A percentile compares a stretch with the other conserved stretches of the same genome.
Conservation (phyloP, 1,284 basidiomycete genomes). For the Rhodotorula sp. region DNA sequence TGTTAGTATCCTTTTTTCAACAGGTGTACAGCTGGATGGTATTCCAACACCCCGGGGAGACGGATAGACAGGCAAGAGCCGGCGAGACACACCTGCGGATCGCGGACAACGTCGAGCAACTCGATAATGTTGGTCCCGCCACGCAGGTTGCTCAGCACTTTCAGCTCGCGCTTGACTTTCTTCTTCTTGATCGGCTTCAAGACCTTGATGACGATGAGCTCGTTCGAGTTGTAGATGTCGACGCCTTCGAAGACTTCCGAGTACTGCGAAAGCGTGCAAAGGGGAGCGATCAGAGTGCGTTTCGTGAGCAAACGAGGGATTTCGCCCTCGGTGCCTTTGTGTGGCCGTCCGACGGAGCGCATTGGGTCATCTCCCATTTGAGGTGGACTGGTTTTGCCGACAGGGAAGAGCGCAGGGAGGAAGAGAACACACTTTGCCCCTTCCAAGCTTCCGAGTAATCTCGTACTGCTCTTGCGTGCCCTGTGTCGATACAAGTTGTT, state of each 20-base stretch:
- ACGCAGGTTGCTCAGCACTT: slow-evolving; percentile 94
- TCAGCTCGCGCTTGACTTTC: slow-evolving; percentile 67
- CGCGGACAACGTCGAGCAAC: slow-evolving; percentile 91
- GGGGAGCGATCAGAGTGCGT: too few species aligned
- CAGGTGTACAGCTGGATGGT: too few species aligned
- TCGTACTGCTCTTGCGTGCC: slow-evolving; percentile 90
- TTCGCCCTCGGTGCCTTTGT: too few species aligned
- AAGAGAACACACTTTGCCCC: slow-evolving; percentile 63
- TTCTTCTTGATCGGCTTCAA: slow-evolving; percentile 97
- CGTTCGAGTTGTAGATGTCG: slow-evolving; percentile 78
- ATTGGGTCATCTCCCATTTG: too few species aligned
- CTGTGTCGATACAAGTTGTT: slow-evolving; percentile 9
- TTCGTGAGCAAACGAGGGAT: too few species aligned
- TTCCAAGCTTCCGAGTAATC: slow-evolving; percentile 92
- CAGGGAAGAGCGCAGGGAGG: slow-evolving; percentile 30
- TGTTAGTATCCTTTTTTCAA: too few species aligned
- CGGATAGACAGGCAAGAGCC: slow-evolving; percentile 47
- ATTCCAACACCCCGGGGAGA: too few species aligned
- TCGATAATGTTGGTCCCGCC: slow-evolving; percentile 87
- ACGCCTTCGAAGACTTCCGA: slow-evolving; percentile 98
- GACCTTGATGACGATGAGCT: slow-evolving; percentile 98
- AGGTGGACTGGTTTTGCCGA: too few species aligned
- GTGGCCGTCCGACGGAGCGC: too few species aligned
- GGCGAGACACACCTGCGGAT: slow-evolving; percentile 54
- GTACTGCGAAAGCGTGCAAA: slow-evolving; percentile 54